phyloP scores from a whole-genome alignment of 2,329 filamentous ascomycete genomes.

The Ophiosphaerella herpotricha region DNA sequence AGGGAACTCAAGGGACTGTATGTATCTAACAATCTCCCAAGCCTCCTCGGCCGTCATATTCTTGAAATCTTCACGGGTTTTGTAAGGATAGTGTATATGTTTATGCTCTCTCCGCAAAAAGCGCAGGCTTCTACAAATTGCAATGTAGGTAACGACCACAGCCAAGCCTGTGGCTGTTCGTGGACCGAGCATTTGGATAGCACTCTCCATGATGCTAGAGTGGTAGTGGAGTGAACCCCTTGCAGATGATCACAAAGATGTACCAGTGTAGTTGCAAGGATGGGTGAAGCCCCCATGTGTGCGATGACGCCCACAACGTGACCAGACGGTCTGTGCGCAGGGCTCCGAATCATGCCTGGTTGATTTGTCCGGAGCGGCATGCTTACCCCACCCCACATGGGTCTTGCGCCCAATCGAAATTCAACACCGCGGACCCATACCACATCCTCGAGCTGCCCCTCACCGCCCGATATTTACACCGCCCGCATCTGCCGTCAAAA shows the following conservation, averaged over 20 bases:
- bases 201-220: neutral
- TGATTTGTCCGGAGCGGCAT: too few relatives aligned
- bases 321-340: too few relatives aligned
- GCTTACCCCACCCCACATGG: too few relatives aligned
- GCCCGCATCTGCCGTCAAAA: slow-evolving; percentile 11
- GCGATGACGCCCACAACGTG: too few relatives aligned
- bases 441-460: neutral
- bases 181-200: neutral
- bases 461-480: slow-evolving; percentile 8
- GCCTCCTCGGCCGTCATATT: slow-evolving; percentile 61
- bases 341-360: too few relatives aligned
- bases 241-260: too few relatives aligned
- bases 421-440: too few relatives aligned
- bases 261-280: too few relatives aligned
- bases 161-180: slow-evolving; percentile 9
- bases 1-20: slow-evolving; percentile 61
- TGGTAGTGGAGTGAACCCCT: neutral
- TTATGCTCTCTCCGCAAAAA: slow-evolving; percentile 47
- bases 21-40: slow-evolving; percentile 53
- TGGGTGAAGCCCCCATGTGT: too few relatives aligned
- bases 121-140: slow-evolving; percentile 44
- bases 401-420: too few relatives aligned
- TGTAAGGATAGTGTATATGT: slow-evolving; percentile 51
- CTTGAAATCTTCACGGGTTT: slow-evolving; percentile 52
- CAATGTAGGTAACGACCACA: slow-evolving; percentile 33